Conservation (phyloP, 345 rosid species). For the Trapa incisa region DNA sequence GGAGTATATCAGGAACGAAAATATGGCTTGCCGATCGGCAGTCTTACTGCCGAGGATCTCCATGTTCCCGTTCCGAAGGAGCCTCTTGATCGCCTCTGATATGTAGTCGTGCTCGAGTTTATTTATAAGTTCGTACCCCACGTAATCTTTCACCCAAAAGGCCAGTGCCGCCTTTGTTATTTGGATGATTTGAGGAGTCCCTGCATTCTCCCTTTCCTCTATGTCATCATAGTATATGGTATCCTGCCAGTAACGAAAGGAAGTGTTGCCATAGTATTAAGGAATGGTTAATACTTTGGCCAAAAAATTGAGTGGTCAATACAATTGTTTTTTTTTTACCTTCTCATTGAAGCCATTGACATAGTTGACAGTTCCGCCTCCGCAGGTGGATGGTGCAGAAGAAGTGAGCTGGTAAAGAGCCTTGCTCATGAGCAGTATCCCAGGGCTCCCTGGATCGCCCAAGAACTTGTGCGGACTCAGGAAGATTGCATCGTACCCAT, state of each 20-base stretch:
- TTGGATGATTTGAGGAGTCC: conserved; percentile 55
- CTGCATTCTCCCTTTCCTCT: conserved; percentile 45
- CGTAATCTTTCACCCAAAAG: conserved; percentile 47
- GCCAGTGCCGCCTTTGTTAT: conserved; percentile 41
- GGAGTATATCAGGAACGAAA: conserved; percentile 37
- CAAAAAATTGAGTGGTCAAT: no score
- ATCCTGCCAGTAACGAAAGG: no score
- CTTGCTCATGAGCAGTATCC: conserved; percentile 39
- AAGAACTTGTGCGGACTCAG: conserved; percentile 52
- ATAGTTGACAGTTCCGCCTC: conserved; percentile 51
- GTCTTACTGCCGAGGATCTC: conserved; percentile 30
- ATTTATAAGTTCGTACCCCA: conserved; percentile 22
- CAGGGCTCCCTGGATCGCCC: conserved; percentile 56
- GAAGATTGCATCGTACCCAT: conserved; percentile 48
- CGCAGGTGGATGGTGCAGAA: conserved; percentile 50
- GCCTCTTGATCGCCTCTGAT: conserved; percentile 27
- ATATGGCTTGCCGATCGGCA: conserved; percentile 25
- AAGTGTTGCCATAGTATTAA: no score
- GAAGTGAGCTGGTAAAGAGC: conserved; percentile 28
- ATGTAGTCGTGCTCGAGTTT: conserved; percentile 25
- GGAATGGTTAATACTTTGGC: no score
- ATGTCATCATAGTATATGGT: conserved; percentile 33
- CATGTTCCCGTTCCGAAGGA: conserved; percentile 28
- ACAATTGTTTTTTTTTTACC: no score
- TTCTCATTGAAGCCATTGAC: conserved; percentile 42